Evolutionary conservation across 2,329 filamentous ascomycete genomes (phyloP).

Genomic region (Penicillium brasilianum): DNA sequence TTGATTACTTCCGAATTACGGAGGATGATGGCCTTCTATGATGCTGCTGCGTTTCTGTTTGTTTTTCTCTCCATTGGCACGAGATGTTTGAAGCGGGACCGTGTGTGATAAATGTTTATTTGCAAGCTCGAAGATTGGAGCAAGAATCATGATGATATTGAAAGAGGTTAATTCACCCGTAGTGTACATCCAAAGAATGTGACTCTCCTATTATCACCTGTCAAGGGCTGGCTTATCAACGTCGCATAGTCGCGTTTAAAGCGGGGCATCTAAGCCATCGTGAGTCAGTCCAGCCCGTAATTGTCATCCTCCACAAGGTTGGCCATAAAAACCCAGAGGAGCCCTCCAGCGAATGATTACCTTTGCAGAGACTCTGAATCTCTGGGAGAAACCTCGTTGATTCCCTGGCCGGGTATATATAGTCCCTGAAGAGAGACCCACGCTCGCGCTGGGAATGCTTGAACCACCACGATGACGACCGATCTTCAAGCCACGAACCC

Average conservation of each 20-base stretch:
- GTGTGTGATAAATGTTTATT: slow-evolving; percentile 8
- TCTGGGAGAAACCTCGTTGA: neutral
- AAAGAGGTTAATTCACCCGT: no score
- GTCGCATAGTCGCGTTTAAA: neutral
- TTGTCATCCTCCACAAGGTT: neutral
- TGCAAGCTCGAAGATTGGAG: neutral
- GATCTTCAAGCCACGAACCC: slow-evolving; percentile 5
- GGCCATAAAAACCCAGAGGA: neutral
- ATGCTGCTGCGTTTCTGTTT: neutral
- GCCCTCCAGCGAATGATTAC: neutral
- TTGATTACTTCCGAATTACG: neutral
- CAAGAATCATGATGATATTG: neutral
- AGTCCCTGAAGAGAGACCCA: neutral
- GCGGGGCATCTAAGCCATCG: neutral
- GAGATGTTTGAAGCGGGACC: neutral
- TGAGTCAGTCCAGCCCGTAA: slow-evolving; percentile 1
- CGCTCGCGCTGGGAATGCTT: neutral
- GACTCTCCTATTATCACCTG: no score
- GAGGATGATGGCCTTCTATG: neutral
- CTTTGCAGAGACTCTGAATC: no score
- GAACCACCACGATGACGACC: slow-evolving; percentile 4
- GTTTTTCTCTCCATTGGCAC: neutral
- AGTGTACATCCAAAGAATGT: no score
- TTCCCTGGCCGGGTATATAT: neutral
- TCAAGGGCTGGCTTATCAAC: neutral